phyloP scores from a whole-genome alignment of 2,329 filamentous ascomycete genomes.

The Cladophialophora carrionii region DNA sequence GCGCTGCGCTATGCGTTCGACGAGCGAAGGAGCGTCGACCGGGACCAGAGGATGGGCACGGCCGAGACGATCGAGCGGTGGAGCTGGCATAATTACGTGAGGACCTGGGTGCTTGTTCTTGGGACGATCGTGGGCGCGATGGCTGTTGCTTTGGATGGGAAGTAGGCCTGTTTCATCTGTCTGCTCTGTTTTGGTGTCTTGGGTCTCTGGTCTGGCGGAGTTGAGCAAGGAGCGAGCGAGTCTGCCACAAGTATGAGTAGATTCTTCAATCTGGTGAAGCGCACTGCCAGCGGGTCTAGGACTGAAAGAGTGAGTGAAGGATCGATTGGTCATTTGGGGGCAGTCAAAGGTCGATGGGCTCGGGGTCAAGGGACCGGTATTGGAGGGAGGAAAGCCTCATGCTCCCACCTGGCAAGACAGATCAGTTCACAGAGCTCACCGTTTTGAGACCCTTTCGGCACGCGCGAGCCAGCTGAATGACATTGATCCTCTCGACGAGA shows the following conservation, averaged over 20 bases:
- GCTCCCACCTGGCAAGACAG: not conserved
- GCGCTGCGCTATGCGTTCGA: slow-evolving; percentile 31
- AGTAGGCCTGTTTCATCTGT: not conserved
- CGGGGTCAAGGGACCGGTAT: not conserved
- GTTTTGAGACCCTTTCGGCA: too few relatives aligned
- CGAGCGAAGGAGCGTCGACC: slow-evolving; percentile 27
- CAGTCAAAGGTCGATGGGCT: not conserved
- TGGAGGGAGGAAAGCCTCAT: not conserved
- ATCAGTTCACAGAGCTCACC: too few relatives aligned
- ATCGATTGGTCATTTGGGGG: not conserved
- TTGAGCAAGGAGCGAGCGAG: not conserved
- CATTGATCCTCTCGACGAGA: too few relatives aligned
- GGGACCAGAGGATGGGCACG: slow-evolving; percentile 22
- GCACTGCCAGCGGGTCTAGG: not conserved
- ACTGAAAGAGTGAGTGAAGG: not conserved
- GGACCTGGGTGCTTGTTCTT: slow-evolving; percentile 26
- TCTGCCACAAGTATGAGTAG: not conserved
- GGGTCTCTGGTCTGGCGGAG: not conserved
- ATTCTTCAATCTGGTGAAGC: not conserved
- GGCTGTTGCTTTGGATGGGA: slow-evolving; percentile 25
- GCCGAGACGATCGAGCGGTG: slow-evolving; percentile 23
- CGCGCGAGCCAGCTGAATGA: too few relatives aligned
- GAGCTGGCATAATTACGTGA: slow-evolving; percentile 31
- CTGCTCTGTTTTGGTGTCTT: not conserved
- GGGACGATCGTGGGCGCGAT: slow-evolving; percentile 24